Evolutionary conservation across 192 early-diverging fungal species (phyloP), one percentile per base, ranked within the genome.

Genomic region (Coemansia furcata): DNA sequence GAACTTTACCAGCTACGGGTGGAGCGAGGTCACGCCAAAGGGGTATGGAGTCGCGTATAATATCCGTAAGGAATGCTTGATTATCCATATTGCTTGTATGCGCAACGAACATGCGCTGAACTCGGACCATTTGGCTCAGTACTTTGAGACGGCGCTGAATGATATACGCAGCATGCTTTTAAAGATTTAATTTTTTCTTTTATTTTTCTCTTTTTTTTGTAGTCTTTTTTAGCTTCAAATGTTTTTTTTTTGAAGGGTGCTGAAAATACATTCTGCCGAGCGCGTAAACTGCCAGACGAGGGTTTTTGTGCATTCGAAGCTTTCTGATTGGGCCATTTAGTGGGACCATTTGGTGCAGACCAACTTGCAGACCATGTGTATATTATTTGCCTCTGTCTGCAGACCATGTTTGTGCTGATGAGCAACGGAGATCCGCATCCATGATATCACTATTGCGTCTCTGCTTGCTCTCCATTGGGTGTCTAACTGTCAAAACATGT

Each of bases 11-110:
- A 95, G 95, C 65, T 99, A 98, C 69, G 97, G 97, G 14, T 93
- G 91, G 91, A 90, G 90, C 62, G 87, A 91, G 72, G 91, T 96
- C 33, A 87, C 93, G 43, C 89, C 93, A 12, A 90, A 94, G 82
- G 94, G 94, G 19, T 98, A 91, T 72, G 96, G 96, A 58, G 78
- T 94, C 69, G 95, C 96, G 12, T 98, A 98, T 76, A 97, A 95
- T 91, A 89, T 99, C 68, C 94, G 94, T 78, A 85, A 90, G 55
- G 77, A 91, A 73, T 82, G 86, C 57, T 73, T 98, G 50, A 87
- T 95, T 67, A 92, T 99, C 74, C 97, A 98, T 67, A 82, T 97
- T 60, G 91, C 90, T 9, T 86, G 85, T 73, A 86, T 88, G 76
- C 83, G 86, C 85, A 72, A 88, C 66, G 80, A 82, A 43, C 69